Base-by-base conservation (phyloP, 1,284 basidiomycete genomes). In the Trichosporon sp. region DNA sequence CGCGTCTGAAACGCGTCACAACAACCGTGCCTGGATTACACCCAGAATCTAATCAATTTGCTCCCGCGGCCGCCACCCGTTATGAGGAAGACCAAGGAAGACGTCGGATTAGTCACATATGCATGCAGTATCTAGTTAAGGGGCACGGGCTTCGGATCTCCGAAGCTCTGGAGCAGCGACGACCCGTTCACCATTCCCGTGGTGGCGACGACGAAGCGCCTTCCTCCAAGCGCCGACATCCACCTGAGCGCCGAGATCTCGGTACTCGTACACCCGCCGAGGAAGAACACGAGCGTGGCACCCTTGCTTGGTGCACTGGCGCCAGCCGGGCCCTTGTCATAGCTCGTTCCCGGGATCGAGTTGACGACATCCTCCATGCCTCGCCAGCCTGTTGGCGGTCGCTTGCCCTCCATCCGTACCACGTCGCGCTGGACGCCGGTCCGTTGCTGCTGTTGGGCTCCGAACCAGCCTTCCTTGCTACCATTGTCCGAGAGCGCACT, bases 191-290 rank as follows among this genome's bases (percentile, higher is more conserved):
- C 84, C 49, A 95, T 90, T 1, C 90, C 88, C 29, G 93, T 95
- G 1, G 93, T 95, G 9, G 90, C 91, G 65, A 96, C 88, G 70
- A 95, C 79, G 78, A 93, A 92, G 69, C 85, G 87, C 81, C 71
- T 70, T 86, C 93, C 91, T 82, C 85, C 85, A 68, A 93, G 91
- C 71, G 87, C 85, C 65, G 86, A 85, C 78, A 95, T 89, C 89
- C 92, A 96, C 73, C 96, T 84, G 70, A 99, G 78, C 9, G 95
- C 95, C 21, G 95, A 89, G 61, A 99, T 91, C 82, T 99, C 96
- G 7, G 95, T 95, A 73, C 91, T 96, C 6, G 96, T 99, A 77
- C 95, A 95, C 3, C 96, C 96, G 34, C 96, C 96, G n/a, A 99
- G 82, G 86, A 98, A 98, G 81, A 97, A 97, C 10, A 99, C 91